Base-by-base conservation (phyloP, 768 basidiomycete genomes). In the Mycena crocata region DNA sequence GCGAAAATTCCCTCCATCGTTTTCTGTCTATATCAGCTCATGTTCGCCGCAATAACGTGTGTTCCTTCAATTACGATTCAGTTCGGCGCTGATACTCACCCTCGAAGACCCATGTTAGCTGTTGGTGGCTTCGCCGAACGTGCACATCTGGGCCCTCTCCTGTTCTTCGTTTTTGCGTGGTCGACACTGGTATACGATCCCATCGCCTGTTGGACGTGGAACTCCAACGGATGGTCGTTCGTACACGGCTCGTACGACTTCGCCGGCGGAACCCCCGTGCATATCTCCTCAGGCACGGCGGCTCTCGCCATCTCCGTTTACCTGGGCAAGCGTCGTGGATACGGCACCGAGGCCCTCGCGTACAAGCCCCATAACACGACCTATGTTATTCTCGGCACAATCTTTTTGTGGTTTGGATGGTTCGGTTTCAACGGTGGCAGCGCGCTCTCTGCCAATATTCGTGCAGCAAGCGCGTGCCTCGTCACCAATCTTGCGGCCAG, bases 181-280 rank as follows among this genome's bases (percentile, higher is more conserved):
- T 84, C 89, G 5, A 93, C 93, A 3, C 72, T 95, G 58, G 94
- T 96, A 9, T 98, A 98, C 77, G 92, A 96, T 73, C 95, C 95
- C 3, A 89, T 98, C 62, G 97, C 95, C 0, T 95, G 93, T 80
- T 98, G 96, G 96, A 93, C 95, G 3, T 99, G 97, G 97, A 95
- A 95, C 73, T 69, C 86, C 44, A 86, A 92, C 32, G 89, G 89
- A 45, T 89, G 87, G 96, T 91, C 92, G 0, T 90, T 83, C 79
- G 75, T 88, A 35, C 83, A 93, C 56, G 96, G 95, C 19, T 93
- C 91, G 64, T 69, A 69, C 32, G 68, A 69, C 64, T 69, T 69
- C 26, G 68, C 68, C 15, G 68, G 68, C 31, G 97, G 97, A 57
- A 96, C 95, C 14, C 97, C 97, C 24, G 95, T 99, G 67, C 96